Base-by-base conservation (phyloP, 257 asterid species). In the Solanum ahanhuiri region DNA sequence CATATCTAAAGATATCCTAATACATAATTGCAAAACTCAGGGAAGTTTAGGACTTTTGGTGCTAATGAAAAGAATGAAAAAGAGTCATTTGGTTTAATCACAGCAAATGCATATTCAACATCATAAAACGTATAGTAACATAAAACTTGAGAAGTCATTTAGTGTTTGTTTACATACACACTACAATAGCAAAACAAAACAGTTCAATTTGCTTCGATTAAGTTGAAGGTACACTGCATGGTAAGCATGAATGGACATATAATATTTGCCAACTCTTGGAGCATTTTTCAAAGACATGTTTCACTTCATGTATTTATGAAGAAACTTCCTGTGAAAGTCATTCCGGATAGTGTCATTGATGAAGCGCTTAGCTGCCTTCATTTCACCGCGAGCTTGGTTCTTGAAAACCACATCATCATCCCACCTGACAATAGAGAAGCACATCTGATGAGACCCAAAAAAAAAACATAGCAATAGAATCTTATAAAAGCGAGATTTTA, bases 371-470 rank as follows among this genome's bases (percentile, higher is more conserved):
- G 96, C 85, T 1, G 88, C 84, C 90, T 95, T 97, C 22, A 89
- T 87, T 90, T 94, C 98, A 18, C 98, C 98, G 14, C 99, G 96
- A 79, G 98, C 93, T 89, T 97, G 99, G 89, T 97, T 97, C 95
- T 97, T 95, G 91, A 97, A 97, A 77, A 97, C 98, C 87, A 97
- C 99, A 87, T 97, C 98, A 91, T 95, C 99, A 75, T 97, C 98
- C 99, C 98, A 97, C 92, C 98, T 96, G 91, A 77, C 86, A 10
- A 87, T 9, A 64, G 60, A 64, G 48, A 14, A 77, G 10, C 39
- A n/a, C 35, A 37, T 25, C 12, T 17, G 25, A 43, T 77, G 10
- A 23, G 25, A 25, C 23, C 15, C n/a, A n/a, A 8, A 23, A 25
- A 51, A 57, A 15, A 43, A 7, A 0, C 18, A 22, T 3, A 25